A percentile compares a stretch with the other conserved stretches of the same genome.
Evolutionary conservation across 2,329 filamentous ascomycete genomes (phyloP).

Genomic region (Geosmithia putterillii): DNA sequence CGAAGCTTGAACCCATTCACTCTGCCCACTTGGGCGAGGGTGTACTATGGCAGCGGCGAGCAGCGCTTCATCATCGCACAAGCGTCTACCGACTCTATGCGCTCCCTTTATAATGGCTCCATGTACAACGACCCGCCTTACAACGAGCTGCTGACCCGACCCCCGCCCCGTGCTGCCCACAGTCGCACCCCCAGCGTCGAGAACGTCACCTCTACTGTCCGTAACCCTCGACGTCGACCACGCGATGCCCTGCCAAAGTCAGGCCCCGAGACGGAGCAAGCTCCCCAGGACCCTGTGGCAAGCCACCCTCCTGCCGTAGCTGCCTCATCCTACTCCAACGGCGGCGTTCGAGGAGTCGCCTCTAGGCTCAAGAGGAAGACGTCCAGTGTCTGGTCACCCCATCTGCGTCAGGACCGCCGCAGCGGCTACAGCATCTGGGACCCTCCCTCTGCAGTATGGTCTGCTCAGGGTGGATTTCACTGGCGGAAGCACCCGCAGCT

Average conservation of each 20-base stretch:
- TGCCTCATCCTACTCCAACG: not conserved
- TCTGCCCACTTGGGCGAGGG: slow-evolving; percentile 43
- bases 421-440: slow-evolving; percentile 55
- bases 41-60: slow-evolving; percentile 62
- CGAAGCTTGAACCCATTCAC: slow-evolving; percentile 30
- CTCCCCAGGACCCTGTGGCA: too few relatives aligned
- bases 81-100: slow-evolving; percentile 30
- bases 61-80: slow-evolving; percentile 34
- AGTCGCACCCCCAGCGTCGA: slow-evolving; percentile 33
- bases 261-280: not conserved
- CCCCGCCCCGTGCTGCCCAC: not conserved
- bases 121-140: slow-evolving; percentile 19
- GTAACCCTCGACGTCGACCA: slow-evolving; percentile 31
- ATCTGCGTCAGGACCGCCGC: slow-evolving; percentile 52
- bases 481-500: slow-evolving; percentile 64
- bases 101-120: slow-evolving; percentile 30
- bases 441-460: slow-evolving; percentile 58
- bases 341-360: slow-evolving; percentile 13
- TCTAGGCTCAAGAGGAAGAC: slow-evolving; percentile 31
- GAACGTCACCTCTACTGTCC: slow-evolving; percentile 29
- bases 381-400: slow-evolving; percentile 61
- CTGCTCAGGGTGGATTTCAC: slow-evolving; percentile 44
- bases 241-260: slow-evolving; percentile 15
- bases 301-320: not conserved
- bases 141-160: slow-evolving; percentile 29